Conservation (phyloP, 371 early-diverging fungal genomes). For the Mucor lusitanicus region DNA sequence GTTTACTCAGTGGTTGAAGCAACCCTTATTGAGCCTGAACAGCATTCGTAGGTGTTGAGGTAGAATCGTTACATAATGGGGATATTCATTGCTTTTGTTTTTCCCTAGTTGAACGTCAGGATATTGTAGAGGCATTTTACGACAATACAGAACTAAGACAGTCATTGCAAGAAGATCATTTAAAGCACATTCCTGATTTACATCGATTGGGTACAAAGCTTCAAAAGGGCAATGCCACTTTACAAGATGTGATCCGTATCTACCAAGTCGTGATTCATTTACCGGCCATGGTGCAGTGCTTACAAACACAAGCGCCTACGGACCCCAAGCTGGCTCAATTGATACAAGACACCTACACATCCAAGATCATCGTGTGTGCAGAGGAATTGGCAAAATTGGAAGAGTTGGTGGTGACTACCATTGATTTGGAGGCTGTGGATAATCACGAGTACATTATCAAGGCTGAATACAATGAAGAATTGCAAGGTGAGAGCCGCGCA, state of each 20-base stretch:
- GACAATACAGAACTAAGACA: slow-evolving; percentile 74
- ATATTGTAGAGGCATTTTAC: slow-evolving; percentile 77
- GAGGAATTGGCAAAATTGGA: slow-evolving; percentile 15
- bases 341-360: slow-evolving; percentile 25
- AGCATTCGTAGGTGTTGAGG: slow-evolving; percentile 61
- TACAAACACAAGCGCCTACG: slow-evolving; percentile 50
- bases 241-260: slow-evolving; percentile 88
- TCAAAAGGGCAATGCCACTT: slow-evolving; percentile 73
- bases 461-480: slow-evolving; percentile 76
- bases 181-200: slow-evolving; percentile 87
- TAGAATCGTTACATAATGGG: too few relatives aligned
- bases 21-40: slow-evolving; percentile 79
- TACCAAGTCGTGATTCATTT: slow-evolving; percentile 87
- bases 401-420: slow-evolving; percentile 83
- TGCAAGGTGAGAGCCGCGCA: slow-evolving; percentile 60
- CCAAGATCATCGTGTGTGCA: slow-evolving; percentile 9
- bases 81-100: too few relatives aligned
- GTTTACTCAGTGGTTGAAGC: slow-evolving; percentile 92
- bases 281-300: slow-evolving; percentile 63
- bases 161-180: slow-evolving; percentile 70
- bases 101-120: slow-evolving; percentile 73
- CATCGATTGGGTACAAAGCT: slow-evolving; percentile 85
- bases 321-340: slow-evolving; percentile 24
- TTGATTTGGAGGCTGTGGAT: slow-evolving; percentile 88
- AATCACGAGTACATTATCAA: slow-evolving; percentile 90